A percentile compares a stretch with the other conserved stretches of the same genome.
phyloP scores from a whole-genome alignment of 345 rosid species.

The Populus tremula region DNA sequence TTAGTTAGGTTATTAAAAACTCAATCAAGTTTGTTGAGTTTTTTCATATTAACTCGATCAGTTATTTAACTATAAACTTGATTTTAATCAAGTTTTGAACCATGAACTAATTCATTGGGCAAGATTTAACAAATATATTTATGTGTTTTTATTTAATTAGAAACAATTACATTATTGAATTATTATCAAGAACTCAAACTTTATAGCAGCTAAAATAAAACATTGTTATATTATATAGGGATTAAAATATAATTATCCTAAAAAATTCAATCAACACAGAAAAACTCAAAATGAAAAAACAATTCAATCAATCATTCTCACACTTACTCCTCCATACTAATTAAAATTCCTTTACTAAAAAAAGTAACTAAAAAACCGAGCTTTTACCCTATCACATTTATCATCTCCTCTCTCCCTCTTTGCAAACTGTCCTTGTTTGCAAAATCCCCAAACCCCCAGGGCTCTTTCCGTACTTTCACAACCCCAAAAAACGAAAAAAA shows the following conservation, averaged over 20 bases:
- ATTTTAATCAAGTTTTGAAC: too few species aligned
- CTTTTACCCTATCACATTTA: neutral
- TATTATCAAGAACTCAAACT: neutral
- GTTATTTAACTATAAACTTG: too few species aligned
- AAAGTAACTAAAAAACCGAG: neutral
- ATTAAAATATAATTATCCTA: neutral
- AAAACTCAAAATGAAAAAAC: too few species aligned
- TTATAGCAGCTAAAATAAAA: neutral
- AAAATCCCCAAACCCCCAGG: conserved; percentile 2
- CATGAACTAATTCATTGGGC: rapidly evolving
- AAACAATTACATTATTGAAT: too few species aligned
- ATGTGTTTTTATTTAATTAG: too few species aligned
- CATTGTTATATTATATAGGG: neutral
- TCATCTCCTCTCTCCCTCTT: neutral
- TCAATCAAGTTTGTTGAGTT: too few species aligned
- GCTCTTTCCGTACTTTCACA: neutral
- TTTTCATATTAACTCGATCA: too few species aligned
- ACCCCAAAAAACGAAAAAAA: neutral
- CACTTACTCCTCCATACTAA: neutral
- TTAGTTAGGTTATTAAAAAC: too few species aligned
- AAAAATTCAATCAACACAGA: neutral
- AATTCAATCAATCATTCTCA: neutral
- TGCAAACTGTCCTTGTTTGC: neutral
- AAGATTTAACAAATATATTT: too few species aligned
- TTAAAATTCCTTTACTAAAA: neutral